A percentile compares a stretch with the other conserved stretches of the same genome.
Conservation (phyloP, 345 rosid genomes). For the Salix purpurea region DNA sequence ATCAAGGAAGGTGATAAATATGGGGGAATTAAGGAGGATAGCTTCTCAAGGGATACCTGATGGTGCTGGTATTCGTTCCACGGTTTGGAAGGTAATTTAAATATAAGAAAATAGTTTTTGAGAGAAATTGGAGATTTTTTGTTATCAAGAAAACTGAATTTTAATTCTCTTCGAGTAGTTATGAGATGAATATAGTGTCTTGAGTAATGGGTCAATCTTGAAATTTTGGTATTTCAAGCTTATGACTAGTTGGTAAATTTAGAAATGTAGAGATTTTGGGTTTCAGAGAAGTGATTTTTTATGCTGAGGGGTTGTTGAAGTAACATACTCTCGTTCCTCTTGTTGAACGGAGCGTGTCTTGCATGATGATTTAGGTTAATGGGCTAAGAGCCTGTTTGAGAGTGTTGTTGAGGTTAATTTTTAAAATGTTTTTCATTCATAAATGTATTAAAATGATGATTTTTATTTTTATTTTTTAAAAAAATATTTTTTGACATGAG, state of each 20-base stretch:
- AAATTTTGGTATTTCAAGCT: background rate
- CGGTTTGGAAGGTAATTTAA: slow-evolving; percentile 83
- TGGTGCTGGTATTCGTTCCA: slow-evolving; percentile 75
- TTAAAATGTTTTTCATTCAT: no score
- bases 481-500: no score
- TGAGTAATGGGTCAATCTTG: background rate
- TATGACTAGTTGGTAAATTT: background rate
- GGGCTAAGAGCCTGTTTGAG: background rate
- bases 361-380: background rate
- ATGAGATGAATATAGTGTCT: background rate
- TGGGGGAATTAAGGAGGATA: slow-evolving; percentile 70
- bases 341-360: background rate
- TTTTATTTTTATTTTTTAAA: no score
- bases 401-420: no score
- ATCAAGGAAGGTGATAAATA: slow-evolving; percentile 75
- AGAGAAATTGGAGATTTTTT: background rate
- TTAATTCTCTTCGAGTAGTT: background rate
- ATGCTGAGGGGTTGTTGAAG: background rate
- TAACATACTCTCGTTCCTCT: background rate
- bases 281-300: background rate
- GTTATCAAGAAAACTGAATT: background rate
- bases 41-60: slow-evolving; percentile 86
- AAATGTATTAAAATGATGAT: no score
- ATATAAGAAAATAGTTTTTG: background rate
- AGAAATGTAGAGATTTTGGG: background rate